Evolutionary conservation across 257 asterid species (phyloP), one percentile per base, ranked within the genome.

Genomic region (Lavandula angustifolia): DNA sequence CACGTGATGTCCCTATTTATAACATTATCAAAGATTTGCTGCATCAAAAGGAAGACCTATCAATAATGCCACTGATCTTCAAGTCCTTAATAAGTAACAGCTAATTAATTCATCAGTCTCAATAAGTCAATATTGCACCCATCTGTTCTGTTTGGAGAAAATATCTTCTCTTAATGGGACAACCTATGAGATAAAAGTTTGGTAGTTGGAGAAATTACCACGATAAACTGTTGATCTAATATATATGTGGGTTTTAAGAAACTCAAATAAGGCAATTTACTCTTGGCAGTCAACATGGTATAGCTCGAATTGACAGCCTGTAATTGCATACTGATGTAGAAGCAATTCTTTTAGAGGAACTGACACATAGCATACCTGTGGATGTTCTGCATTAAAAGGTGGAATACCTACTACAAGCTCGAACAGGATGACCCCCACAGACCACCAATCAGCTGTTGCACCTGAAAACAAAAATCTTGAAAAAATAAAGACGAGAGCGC

Each of bases 361-460:
- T 48, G 77, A 76, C 16, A 71, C 69, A 81, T 85, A 42, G 54
- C 63, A 47, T 88, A 88, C 98, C 86, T 86, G 96, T 55, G 96
- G 98, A 69, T 79, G 68, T 60, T 86, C 95, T 22, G 98, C 98
- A 67, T 88, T 91, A 68, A 91, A 91, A 72, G 98, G 95, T 10
- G 98, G 98, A 79, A 91, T 33, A 46, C 98, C 96, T 0, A 91
- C 96, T 66, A 91, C 74, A 69, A 91, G 82, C 78, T 91, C 98
- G 49, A 78, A 91, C 61, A 91, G 87, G 78, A 91, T 84, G 54
- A 91, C 88, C 49, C 98, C 98, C 59, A 84, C 94, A 50, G 98
- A 91, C 98, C 98, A 91, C 98, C 98, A 91, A 79, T 91, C 98
- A 42, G 97, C 96, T 66, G 96, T 89, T 70, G 82, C 85, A 43